Conservation (phyloP, 2,329 filamentous ascomycete species). For the Botryotinia globosa region DNA sequence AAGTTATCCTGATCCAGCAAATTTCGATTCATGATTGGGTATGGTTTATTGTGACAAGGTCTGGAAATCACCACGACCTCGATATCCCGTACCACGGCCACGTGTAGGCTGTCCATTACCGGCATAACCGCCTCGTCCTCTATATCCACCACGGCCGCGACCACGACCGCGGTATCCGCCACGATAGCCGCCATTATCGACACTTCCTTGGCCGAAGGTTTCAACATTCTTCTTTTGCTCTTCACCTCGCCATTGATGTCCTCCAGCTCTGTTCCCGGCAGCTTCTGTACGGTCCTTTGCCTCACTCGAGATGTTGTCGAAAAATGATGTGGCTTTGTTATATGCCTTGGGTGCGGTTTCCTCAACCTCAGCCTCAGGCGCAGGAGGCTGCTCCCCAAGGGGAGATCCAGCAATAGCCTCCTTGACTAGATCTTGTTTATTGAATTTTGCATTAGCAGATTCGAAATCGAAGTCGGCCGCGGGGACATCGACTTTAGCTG, state of each 20-base stretch:
- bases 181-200: constrained; percentile 70
- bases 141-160: constrained; percentile 48
- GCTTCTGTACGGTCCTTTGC: constrained; percentile 82
- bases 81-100: constrained; percentile 35
- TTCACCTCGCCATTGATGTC: constrained; percentile 84
- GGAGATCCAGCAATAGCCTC: constrained; percentile 84
- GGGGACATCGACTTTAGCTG: constrained; percentile 80
- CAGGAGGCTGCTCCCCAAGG: constrained; percentile 48
- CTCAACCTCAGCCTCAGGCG: constrained; percentile 37
- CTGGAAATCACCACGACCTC: constrained; percentile 34
- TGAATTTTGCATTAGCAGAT: constrained; percentile 81
- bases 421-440: constrained; percentile 79
- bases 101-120: constrained; percentile 29
- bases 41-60: constrained; percentile 27
- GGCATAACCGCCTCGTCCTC: constrained; percentile 32
- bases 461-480: constrained; percentile 91
- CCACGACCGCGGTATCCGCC: constrained; percentile 78
- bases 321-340: constrained; percentile 88
- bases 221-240: constrained; percentile 96
- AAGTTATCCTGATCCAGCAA: constrained; percentile 26
- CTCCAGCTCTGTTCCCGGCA: constrained; percentile 64
- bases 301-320: constrained; percentile 97
- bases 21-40: constrained; percentile 3
- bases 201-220: constrained; percentile 94
- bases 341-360: constrained; percentile 56